phyloP scores from a whole-genome alignment of 352 stramenopile species.

The Pythium vanterpoolii region DNA sequence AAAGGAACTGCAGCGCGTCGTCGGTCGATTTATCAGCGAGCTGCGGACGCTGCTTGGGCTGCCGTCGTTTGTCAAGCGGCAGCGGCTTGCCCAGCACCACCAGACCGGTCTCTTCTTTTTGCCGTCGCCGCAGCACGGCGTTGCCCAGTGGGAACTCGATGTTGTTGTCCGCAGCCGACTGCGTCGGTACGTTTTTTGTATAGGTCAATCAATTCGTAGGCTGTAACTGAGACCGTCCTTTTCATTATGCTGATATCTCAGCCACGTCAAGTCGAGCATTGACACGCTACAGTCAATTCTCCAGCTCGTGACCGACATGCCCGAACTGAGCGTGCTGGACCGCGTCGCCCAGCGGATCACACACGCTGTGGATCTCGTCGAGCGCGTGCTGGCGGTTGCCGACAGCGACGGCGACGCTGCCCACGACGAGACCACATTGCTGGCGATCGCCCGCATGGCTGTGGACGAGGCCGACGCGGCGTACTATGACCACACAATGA shows the following conservation, averaged over 20 bases:
- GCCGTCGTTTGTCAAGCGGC: conserved; percentile 43
- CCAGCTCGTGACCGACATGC: conserved; percentile 61
- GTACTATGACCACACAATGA: conserved; percentile 40
- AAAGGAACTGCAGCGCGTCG: conserved; percentile 46
- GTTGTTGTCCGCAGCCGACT: conserved; percentile 44
- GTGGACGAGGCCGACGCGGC: conserved; percentile 26
- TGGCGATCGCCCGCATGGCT: conserved; percentile 14
- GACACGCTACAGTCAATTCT: conserved; percentile 72
- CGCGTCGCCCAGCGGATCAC: conserved; percentile 58
- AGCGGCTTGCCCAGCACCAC: background rate
- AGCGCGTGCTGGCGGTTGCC: conserved; percentile 34
- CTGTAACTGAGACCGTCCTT: background rate
- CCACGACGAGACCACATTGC: background rate
- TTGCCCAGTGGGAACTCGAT: conserved; percentile 78
- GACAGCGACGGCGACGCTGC: background rate
- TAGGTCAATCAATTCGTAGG: background rate
- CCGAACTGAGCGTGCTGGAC: conserved; percentile 68
- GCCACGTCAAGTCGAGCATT: conserved; percentile 53
- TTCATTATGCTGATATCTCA: conserved; percentile 13
- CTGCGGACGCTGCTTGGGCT: conserved; percentile 60
- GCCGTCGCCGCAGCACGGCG: conserved; percentile 40
- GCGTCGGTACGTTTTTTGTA: conserved; percentile 26
- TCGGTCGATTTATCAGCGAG: conserved; percentile 66
- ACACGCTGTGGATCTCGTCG: conserved; percentile 42
- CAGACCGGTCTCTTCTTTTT: conserved; percentile 32